phyloP scores from a whole-genome alignment of 257 asterid genomes.

The Ballota nigra region DNA sequence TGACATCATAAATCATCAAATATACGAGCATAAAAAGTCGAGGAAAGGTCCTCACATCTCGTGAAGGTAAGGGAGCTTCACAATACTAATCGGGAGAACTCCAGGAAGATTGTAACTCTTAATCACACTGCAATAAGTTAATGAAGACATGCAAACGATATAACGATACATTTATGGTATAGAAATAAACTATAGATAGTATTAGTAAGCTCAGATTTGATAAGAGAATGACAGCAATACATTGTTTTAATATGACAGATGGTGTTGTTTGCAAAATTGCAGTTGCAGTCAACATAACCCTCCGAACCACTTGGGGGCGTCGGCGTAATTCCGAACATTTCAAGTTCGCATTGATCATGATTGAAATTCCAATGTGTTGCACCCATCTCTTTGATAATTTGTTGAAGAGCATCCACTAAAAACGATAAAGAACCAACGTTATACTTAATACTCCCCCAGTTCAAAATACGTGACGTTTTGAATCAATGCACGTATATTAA shows the following conservation, averaged over 20 bases:
- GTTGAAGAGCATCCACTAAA: constrained; percentile 67
- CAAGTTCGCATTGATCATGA: constrained; percentile 52
- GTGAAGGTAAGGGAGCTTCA: constrained; percentile 60
- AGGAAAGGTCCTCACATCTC: constrained; percentile 45
- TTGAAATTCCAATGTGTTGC: constrained; percentile 72
- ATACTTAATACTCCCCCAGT: background rate
- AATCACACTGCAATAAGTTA: constrained; percentile 49
- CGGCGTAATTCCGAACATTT: constrained; percentile 46
- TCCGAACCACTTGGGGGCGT: constrained; percentile 45
- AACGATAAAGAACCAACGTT: constrained; percentile 2
- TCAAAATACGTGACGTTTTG: background rate
- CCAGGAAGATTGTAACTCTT: constrained; percentile 75
- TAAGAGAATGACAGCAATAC: constrained; percentile 36
- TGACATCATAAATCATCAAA: constrained; percentile 3
- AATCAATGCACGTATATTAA: background rate
- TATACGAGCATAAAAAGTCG: background rate
- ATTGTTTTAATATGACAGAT: constrained; percentile 54
- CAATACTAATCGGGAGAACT: constrained; percentile 54
- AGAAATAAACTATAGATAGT: background rate
- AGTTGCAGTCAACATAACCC: constrained; percentile 53
- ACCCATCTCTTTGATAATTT: constrained; percentile 71
- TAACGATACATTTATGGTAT: background rate
- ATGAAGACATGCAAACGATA: background rate
- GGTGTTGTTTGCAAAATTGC: constrained; percentile 42
- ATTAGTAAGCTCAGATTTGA: background rate